Evolutionary conservation across 805 yeast genomes (phyloP), one percentile per base, ranked within the genome.

Genomic region (Candida nitratophila): DNA sequence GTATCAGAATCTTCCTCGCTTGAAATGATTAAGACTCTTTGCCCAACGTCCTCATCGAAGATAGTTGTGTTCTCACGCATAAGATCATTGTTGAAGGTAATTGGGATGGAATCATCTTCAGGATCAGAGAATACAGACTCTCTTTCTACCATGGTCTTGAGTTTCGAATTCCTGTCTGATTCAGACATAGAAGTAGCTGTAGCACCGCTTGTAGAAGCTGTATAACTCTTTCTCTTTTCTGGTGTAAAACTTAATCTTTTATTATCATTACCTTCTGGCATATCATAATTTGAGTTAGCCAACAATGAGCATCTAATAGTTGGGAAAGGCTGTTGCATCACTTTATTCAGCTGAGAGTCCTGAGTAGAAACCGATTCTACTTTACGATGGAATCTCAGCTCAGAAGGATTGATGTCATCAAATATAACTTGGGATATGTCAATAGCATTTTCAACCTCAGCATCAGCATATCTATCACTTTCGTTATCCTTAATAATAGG

Each of bases 381-480:
- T 40, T 58, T 62, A 42, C 60, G 54, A 32, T 60, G 64, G 10
- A 55, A 50, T 33, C 19, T 51, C 14, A 59, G 37, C 16, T 44
- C 44, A 27, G 26, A 44, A 2, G 55, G 50, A 10, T 44, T 42
- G 3, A 41, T 34, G 16, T 51, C 50, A 24, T 41, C 31, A 30
- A 40, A 29, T 14, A 24, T 16, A 33, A 16, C 12, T 14, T 19
- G 38, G 1, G 31, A 22, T 37, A 15, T 12, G 19, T 43, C 34
- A 10, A 20, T 20, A 19, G 24, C 21, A n/a, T 37, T 7, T 30
- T 50, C 52, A n/a, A 40, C 46, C 31, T 59, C 61, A 3, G 62
- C 64, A 49, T 62, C 65, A 1, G 61, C 64, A 53, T 56, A 61
- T 35, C 50, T 52, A 34, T 53, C 59, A 16, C 42, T 46, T 2